Base-by-base conservation (phyloP, 768 basidiomycete species). In the Basidioascus undulatus region DNA sequence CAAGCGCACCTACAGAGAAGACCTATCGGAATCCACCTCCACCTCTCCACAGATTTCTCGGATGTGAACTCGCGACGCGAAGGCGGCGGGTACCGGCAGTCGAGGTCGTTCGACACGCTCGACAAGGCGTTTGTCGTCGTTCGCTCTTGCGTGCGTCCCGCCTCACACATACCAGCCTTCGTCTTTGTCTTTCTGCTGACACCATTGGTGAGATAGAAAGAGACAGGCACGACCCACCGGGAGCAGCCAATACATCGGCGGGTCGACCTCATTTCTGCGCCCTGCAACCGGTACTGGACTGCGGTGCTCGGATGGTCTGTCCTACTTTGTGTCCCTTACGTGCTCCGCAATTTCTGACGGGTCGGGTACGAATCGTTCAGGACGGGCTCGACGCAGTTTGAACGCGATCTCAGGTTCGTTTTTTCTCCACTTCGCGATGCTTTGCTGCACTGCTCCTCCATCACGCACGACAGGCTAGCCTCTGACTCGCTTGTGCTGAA, bases 301-400 rank as follows among this genome's bases (percentile, higher is more conserved):
- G 81, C 82, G 0, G 71, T 92, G 1, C 65, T 83, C 21, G 86
- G 87, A 39, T 94, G 86, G 86, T 76, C 38, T 47, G 61, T 52
- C 6, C 19, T 4, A 12, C 21, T 47, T 4, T 40, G 16, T 24
- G 42, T 11, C 32, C 4, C 18, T 33, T 19, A 16, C 28, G 37
- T 16, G 18, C 6, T 39, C 32, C 34, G 28, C 27, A 32, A 21
- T 10, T 23, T 40, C 24, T 23, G 9, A 5, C 16, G 28, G 11
- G 2, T 15, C 23, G 12, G 5, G 28, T 20, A n/a, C n/a, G n/a
- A n/a, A n/a, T n/a, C n/a, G 26, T 41, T 18, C 44, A 80, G 78
- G 78, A 76, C 75, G 5, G 84, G 86, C 1, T 84, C 78, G 5
- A 81, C 69, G 45, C 76, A 82, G 72, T 89, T 92, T 53, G 70